Evolutionary conservation across 2,329 filamentous ascomycete genomes (phyloP).

Genomic region (Cryphonectria radicalis): DNA sequence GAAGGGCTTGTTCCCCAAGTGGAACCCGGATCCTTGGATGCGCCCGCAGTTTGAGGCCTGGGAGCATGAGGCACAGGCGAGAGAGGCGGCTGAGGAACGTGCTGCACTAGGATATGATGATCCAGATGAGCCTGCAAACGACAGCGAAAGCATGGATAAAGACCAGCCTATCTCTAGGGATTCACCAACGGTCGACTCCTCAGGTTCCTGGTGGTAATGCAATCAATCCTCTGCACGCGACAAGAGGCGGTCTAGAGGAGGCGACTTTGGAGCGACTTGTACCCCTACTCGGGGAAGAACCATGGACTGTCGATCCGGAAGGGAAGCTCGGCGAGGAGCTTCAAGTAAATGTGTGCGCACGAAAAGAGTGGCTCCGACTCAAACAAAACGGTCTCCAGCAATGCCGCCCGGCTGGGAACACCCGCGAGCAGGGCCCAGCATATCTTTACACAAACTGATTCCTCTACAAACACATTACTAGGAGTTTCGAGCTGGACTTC

Average conservation of each 20-base stretch:
- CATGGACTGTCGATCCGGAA: neutral
- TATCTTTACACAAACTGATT: too few species aligned
- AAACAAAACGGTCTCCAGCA: too few species aligned
- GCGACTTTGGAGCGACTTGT: neutral
- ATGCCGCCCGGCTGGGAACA: too few species aligned
- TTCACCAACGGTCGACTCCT: constrained; percentile 32
- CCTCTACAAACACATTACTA: too few species aligned
- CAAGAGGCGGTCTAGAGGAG: neutral
- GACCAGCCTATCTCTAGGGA: constrained; percentile 28
- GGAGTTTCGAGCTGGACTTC: too few species aligned
- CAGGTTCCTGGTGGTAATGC: constrained; percentile 3
- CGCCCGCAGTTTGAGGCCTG: constrained; percentile 50
- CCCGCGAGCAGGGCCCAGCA: too few species aligned
- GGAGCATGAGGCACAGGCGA: constrained; percentile 46
- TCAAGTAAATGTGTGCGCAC: too few species aligned
- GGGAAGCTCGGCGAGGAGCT: neutral
- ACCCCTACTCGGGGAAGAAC: neutral
- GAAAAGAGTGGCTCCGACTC: too few species aligned
- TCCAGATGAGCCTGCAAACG: constrained; percentile 43
- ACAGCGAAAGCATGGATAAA: constrained; percentile 37
- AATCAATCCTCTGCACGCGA: neutral
- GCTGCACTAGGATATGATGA: constrained; percentile 47
- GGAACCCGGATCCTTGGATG: constrained; percentile 46
- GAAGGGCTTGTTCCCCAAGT: constrained; percentile 44
- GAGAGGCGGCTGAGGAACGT: constrained; percentile 45